Conservation (phyloP, 768 basidiomycete genomes). For the Pleurotus tuoliensis region DNA sequence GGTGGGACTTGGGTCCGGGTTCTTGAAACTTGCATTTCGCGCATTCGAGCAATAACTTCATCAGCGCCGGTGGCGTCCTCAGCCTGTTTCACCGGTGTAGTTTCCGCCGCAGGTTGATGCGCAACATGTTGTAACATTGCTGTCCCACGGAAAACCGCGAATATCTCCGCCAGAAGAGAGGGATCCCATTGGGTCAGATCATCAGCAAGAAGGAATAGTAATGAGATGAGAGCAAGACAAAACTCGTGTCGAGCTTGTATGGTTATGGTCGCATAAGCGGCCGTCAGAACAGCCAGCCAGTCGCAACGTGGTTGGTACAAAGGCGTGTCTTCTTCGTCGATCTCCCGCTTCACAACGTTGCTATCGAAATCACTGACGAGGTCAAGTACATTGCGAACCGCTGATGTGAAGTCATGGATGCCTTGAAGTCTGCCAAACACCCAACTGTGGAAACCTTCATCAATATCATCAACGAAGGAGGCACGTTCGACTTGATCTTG, state of each 20-base stretch:
- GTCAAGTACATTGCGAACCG: conserved; percentile 57
- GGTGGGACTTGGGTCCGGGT: conserved; percentile 42
- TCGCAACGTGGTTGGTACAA: conserved; percentile 51
- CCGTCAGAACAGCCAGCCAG: conserved; percentile 59
- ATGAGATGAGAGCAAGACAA: conserved; percentile 56
- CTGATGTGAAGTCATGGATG: conserved; percentile 51
- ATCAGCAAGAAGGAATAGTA: conserved; percentile 70
- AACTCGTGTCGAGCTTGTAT: conserved; percentile 76
- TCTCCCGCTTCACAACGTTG: conserved; percentile 65
- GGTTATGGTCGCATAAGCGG: conserved; percentile 58
- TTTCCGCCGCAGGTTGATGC: conserved; percentile 50
- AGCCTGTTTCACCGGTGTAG: conserved; percentile 11
- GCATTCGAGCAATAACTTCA: conserved; percentile 67
- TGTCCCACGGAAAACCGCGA: conserved; percentile 76
- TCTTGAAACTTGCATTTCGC: conserved; percentile 68
- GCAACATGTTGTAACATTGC: conserved; percentile 64
- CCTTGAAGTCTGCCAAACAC: conserved; percentile 55
- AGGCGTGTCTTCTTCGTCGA: conserved; percentile 50
- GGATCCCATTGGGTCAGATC: conserved; percentile 63
- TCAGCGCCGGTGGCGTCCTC: conserved; percentile 36
- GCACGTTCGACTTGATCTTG: conserved; percentile 56
- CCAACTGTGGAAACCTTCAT: conserved; percentile 60
- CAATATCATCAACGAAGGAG: conserved; percentile 51
- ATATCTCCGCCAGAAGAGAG: conserved; percentile 63
- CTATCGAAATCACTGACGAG: conserved; percentile 68